Conservation (phyloP, 2,329 filamentous ascomycete genomes). For the Microsporum ferrugineum region DNA sequence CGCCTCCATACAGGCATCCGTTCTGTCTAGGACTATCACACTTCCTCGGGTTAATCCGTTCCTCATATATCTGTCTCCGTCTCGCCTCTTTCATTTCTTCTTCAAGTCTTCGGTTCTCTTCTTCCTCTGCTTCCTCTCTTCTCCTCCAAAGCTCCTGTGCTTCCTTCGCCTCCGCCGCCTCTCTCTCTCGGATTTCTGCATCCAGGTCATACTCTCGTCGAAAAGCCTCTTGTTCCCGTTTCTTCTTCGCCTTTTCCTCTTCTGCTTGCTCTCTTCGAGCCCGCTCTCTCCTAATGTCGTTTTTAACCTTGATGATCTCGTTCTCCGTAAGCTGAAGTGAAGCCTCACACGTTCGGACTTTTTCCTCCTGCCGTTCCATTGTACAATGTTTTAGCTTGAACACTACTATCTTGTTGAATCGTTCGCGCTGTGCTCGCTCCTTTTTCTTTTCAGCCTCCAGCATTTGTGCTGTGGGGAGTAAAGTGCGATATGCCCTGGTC, state of each 20-base stretch:
- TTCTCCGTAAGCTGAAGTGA: background rate
- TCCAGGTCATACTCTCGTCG: background rate
- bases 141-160: background rate
- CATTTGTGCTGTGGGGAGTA: background rate
- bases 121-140: background rate
- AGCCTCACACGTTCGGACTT: background rate
- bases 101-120: background rate
- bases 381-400: no score
- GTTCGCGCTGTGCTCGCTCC: background rate
- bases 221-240: no score
- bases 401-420: background rate
- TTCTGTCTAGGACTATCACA: background rate
- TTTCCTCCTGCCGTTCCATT: background rate
- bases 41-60: background rate
- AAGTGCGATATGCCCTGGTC: background rate
- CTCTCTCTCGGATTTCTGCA: background rate
- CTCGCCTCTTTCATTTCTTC: background rate
- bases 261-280: background rate
- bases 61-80: background rate
- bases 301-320: background rate
- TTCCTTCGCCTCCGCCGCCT: background rate
- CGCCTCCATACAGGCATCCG: background rate
- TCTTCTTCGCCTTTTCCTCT: background rate
- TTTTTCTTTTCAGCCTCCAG: background rate
- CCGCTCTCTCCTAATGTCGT: background rate